Evolutionary conservation across 2,329 filamentous ascomycete species (phyloP).

Genomic region (Arthrinium puccinioides): DNA sequence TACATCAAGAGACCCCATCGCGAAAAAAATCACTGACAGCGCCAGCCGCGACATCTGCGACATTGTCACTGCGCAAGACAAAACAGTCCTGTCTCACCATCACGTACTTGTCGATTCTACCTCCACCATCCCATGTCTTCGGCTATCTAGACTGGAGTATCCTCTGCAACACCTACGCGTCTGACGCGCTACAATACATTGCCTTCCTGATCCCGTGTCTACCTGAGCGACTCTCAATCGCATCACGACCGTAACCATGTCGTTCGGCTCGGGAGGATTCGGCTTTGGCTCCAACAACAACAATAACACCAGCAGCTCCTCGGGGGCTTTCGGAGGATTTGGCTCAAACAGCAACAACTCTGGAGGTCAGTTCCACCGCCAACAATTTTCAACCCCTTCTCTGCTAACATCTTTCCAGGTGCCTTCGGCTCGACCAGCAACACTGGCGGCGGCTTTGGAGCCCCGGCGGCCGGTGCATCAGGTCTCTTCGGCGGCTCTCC

Average conservation of each 20-base stretch:
- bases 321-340: constrained; percentile 25
- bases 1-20: background rate
- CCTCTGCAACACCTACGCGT: constrained; percentile 5
- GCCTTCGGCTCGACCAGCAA: constrained; percentile 28
- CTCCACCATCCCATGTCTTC: constrained; percentile 6
- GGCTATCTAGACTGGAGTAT: constrained; percentile 4
- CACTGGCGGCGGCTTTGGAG: constrained; percentile 40
- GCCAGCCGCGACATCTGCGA: background rate
- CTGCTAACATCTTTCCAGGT: too few relatives aligned
- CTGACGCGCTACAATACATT: constrained; percentile 6
- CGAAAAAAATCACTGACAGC: constrained; percentile 2
- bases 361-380: constrained; percentile 4
- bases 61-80: too few relatives aligned
- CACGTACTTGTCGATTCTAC: too few relatives aligned
- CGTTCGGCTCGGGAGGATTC: constrained; percentile 35
- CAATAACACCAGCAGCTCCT: constrained; percentile 19
- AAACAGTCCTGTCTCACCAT: too few relatives aligned
- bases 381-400: background rate
- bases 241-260: constrained; percentile 5
- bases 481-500: constrained; percentile 3
- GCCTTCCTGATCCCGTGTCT: background rate
- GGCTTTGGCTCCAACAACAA: constrained; percentile 36
- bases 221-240: constrained; percentile 1
- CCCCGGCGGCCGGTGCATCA: constrained; percentile 1
- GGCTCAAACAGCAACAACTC: constrained; percentile 26